Evolutionary conservation across 148 eudicot species (phyloP).

Genomic region (Euryodendron excelsum): DNA sequence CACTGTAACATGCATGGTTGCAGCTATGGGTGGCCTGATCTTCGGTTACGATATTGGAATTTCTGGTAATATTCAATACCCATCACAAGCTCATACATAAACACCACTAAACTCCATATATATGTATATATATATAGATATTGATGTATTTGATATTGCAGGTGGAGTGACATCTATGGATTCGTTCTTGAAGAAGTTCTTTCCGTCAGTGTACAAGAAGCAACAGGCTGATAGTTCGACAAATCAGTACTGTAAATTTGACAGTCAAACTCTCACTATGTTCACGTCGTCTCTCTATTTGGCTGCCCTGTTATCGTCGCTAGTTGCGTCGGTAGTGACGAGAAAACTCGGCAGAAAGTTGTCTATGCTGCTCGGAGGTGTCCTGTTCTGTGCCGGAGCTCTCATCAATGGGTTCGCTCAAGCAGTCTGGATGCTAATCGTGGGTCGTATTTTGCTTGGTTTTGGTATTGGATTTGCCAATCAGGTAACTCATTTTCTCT

Average conservation of each 20-base stretch:
- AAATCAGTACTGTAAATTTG: constrained; percentile 76
- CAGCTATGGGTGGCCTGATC: constrained; percentile 89
- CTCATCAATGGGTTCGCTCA: constrained; percentile 58
- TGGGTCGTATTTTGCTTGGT: constrained; percentile 80
- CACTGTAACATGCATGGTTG: constrained; percentile 61
- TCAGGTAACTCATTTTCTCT: constrained; percentile 43
- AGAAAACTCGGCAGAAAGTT: constrained; percentile 57
- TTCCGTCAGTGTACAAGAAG: constrained; percentile 51
- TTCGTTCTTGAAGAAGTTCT: constrained; percentile 56
- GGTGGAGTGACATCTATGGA: constrained; percentile 88
- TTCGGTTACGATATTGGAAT: constrained; percentile 90
- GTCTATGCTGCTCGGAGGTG: constrained; percentile 75
- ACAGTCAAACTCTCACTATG: constrained; percentile 60
- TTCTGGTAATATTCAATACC: constrained; percentile 42
- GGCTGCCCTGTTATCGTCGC: constrained; percentile 64
- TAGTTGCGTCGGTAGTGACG: constrained; percentile 71
- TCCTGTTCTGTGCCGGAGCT: constrained; percentile 61
- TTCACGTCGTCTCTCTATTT: constrained; percentile 78
- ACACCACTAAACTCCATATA: not conserved
- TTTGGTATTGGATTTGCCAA: constrained; percentile 76
- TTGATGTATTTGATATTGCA: constrained; percentile 6
- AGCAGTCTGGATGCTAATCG: constrained; percentile 59
- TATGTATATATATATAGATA: not conserved
- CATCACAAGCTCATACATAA: too few relatives aligned
- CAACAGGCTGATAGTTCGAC: constrained; percentile 31